A percentile compares a stretch with the other conserved stretches of the same genome.
These are phyloP conservation scores for Acrocalymma vagum DNA, from an alignment of 2,329 filamentous ascomycete species.

Conservation along the genomic window DNA sequence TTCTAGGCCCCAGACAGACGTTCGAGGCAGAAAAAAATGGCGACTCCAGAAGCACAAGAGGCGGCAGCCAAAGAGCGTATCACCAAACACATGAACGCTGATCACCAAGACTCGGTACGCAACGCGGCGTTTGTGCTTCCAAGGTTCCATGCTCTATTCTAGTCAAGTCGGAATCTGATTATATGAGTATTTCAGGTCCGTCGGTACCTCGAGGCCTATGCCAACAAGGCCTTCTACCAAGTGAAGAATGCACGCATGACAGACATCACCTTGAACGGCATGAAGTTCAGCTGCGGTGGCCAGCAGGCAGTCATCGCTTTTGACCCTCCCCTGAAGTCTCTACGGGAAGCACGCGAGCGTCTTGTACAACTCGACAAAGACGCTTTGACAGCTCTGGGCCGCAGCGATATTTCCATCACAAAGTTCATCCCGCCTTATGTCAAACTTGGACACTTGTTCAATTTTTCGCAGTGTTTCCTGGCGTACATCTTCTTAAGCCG, in stretches of 20 bases:
- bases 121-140: too few relatives aligned
- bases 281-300: slow-evolving; percentile 68
- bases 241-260: slow-evolving; percentile 68
- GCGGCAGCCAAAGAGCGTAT: slow-evolving; percentile 67
- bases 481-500: slow-evolving; percentile 39
- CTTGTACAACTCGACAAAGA: slow-evolving; percentile 77
- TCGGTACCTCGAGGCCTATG: slow-evolving; percentile 80
- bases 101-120: slow-evolving; percentile 74
- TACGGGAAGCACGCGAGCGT: slow-evolving; percentile 72
- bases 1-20: slow-evolving; percentile 12
- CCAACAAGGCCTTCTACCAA: slow-evolving; percentile 62
- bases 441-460: slow-evolving; percentile 55
- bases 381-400: slow-evolving; percentile 66
- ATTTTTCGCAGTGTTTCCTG: slow-evolving; percentile 58
- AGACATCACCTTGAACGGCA: slow-evolving; percentile 69
- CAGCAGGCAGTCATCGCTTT: slow-evolving; percentile 66
- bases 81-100: slow-evolving; percentile 85
- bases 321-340: slow-evolving; percentile 73
- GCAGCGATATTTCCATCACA: slow-evolving; percentile 64
- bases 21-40: slow-evolving; percentile 33
- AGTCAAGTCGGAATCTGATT: slow-evolving; percentile 6
- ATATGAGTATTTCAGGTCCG: slow-evolving; percentile 56
- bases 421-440: slow-evolving; percentile 61
- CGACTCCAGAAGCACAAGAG: slow-evolving; percentile 49
- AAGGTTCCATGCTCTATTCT: not conserved